Evolutionary conservation across 2,329 filamentous ascomycete species (phyloP), one percentile per base, ranked within the genome.

Genomic region (Clonostachys solani): DNA sequence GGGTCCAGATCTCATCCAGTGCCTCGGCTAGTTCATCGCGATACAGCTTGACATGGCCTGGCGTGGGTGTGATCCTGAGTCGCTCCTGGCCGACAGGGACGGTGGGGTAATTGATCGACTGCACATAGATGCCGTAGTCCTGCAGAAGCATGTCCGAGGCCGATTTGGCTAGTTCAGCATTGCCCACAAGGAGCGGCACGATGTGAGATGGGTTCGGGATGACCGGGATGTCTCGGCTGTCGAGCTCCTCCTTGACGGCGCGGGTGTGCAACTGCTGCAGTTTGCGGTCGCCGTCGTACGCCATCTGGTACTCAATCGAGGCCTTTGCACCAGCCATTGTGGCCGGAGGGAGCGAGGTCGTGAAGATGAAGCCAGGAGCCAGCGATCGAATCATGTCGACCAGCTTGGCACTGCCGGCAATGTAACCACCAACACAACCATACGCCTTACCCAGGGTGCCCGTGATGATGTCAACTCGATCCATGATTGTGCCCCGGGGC

Each of bases 171-270:
- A 95, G 74, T 68, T 94, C 92, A 42, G 94, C 94, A 60, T 95
- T 94, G 49, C 94, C 94, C 44, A 99, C 92, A 12, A 99, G 79
- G 47, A 97, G 81, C 5, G 94, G 94, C 45, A 99, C 80, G 61
- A 99, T 99, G 72, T 99, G 94, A 44, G 89, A 95, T 0, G 94
- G 94, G 71, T 99, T 99, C 3, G 92, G 92, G 48, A 99, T 97
- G 46, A 99, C 94, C 7, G 94, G 94, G 53, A 99, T 96, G 61
- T 95, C 87, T 52, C 83, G 81, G 2, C 78, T 83, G 52, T 79
- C 78, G 51, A 99, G 75, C 7, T 87, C 83, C 52, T 91, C 84
- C 75, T 97, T 99, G 51, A 97, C 91, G 13, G 90, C 90, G 43
- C 92, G 89, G 12, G 94, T 97, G 74, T 99, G 94, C 51, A 97